phyloP scores from a whole-genome alignment of 192 early-diverging fungal genomes.

The Paraglomus brasilianum region DNA sequence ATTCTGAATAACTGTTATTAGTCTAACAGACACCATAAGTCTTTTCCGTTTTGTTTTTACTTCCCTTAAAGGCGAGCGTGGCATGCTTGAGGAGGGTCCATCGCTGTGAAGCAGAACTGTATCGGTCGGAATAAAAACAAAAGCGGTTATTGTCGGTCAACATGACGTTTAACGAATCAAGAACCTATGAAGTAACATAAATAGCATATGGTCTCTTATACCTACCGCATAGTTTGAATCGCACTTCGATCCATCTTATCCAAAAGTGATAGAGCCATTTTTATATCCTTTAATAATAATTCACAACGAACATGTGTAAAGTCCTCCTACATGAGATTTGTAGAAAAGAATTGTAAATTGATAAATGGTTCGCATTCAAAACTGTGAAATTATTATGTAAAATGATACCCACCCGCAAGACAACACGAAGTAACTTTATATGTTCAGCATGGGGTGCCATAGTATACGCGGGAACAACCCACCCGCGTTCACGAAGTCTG shows the following conservation, averaged over 20 bases:
- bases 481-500: constrained; percentile 63
- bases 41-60: no score
- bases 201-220: no score
- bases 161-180: no score
- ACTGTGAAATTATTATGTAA: neutral
- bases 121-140: no score
- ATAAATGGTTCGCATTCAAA: constrained; percentile 28
- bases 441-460: constrained; percentile 52
- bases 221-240: neutral
- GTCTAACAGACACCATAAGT: no score
- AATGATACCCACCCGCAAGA: constrained; percentile 60
- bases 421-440: constrained; percentile 63
- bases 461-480: constrained; percentile 79
- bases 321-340: neutral
- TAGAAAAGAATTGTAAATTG: neutral
- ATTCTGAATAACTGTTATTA: no score
- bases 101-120: no score
- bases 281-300: neutral
- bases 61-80: no score
- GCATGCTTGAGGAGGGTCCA: no score
- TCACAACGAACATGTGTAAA: constrained; percentile 12
- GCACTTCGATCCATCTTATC: constrained; percentile 1
- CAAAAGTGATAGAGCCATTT: neutral
- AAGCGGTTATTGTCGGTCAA: no score
- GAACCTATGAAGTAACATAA: no score